Conservation (phyloP, 2,329 filamentous ascomycete species). For the Chaetomium sp. region DNA sequence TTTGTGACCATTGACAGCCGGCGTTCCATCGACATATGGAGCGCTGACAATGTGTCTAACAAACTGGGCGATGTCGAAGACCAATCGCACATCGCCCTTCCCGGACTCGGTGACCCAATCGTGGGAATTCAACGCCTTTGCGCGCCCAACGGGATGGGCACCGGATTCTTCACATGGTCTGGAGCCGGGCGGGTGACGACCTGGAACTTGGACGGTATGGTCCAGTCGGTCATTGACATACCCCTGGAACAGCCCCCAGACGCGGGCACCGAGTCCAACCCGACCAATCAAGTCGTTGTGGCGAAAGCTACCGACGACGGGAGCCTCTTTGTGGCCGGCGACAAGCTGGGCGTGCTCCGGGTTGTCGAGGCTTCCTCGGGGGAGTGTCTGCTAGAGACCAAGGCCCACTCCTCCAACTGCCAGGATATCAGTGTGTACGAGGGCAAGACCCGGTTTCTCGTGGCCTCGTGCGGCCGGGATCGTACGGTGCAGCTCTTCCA, state of each 20-base stretch:
- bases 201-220: constrained; percentile 70
- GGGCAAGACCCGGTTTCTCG: constrained; percentile 52
- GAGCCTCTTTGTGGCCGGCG: constrained; percentile 69
- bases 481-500: constrained; percentile 90
- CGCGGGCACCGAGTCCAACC: constrained; percentile 44
- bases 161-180: constrained; percentile 87
- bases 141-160: constrained; percentile 52
- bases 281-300: constrained; percentile 53
- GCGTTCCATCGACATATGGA: constrained; percentile 66
- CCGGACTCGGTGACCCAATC: constrained; percentile 58
- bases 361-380: constrained; percentile 59
- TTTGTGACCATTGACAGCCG: constrained; percentile 70
- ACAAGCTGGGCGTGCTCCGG: constrained; percentile 76
- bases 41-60: constrained; percentile 38
- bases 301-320: constrained; percentile 55
- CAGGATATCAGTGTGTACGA: constrained; percentile 72
- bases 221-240: constrained; percentile 58
- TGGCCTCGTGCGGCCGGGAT: constrained; percentile 82
- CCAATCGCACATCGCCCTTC: constrained; percentile 45
- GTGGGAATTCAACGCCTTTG: constrained; percentile 65
- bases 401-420: constrained; percentile 81
- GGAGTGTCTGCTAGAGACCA: constrained; percentile 61
- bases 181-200: constrained; percentile 71
- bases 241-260: constrained; percentile 56
- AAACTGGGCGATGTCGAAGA: constrained; percentile 31